Evolutionary conservation across 129 eudicot genomes (phyloP).

Genomic region (Rutidosis leptorrhynchoides): DNA sequence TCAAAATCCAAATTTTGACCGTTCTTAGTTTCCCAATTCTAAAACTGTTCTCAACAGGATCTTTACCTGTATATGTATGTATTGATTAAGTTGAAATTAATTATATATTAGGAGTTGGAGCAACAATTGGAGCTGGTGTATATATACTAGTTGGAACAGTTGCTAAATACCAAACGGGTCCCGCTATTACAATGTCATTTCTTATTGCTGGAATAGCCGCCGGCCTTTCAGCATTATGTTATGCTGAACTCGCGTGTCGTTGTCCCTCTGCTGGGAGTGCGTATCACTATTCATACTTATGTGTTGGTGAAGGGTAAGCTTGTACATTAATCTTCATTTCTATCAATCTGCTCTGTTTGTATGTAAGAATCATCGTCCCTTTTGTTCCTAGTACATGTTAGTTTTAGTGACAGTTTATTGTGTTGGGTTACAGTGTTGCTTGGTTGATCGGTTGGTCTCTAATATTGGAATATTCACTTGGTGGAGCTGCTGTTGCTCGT

Average conservation of each 20-base stretch:
- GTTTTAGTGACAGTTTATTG: no score
- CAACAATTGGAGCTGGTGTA: constrained; percentile 98
- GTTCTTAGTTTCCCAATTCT: not conserved
- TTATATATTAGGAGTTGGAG: constrained; percentile 72
- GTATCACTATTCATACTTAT: constrained; percentile 88
- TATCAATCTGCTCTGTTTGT: not conserved
- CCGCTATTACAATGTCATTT: constrained; percentile 89
- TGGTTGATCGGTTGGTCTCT: constrained; percentile 98
- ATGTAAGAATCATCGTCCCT: no score
- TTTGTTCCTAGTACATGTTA: no score
- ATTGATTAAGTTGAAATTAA: constrained; percentile 6
- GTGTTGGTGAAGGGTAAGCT: constrained; percentile 93
- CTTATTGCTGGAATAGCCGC: constrained; percentile 98
- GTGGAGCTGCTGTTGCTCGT: constrained; percentile 99
- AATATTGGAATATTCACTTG: constrained; percentile 92
- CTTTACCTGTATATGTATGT: not conserved
- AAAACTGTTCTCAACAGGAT: not conserved
- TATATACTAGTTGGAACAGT: constrained; percentile 97
- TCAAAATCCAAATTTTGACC: no score
- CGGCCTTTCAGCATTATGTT: constrained; percentile 96
- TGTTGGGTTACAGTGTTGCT: constrained; percentile 60
- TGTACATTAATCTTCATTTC: not conserved
- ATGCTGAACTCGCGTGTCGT: constrained; percentile 97
- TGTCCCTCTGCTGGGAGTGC: constrained; percentile 99
- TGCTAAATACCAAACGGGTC: constrained; percentile 95